phyloP scores from a whole-genome alignment of 148 eudicot species.

The Chenopodium berlandieri region DNA sequence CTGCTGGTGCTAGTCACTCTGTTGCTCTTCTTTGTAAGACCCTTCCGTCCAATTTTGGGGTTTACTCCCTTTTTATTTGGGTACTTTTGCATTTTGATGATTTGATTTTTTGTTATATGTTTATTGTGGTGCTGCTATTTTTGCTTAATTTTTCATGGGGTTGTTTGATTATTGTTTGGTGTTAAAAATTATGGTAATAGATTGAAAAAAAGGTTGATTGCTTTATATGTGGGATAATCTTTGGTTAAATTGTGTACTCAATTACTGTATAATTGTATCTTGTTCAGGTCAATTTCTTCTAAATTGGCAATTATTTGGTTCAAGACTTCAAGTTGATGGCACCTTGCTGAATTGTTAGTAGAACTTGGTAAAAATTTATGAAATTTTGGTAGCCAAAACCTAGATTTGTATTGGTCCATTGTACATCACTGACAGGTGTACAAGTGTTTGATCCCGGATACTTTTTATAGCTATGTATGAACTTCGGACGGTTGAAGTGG shows the following conservation, averaged over 20 bases:
- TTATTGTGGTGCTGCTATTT: not conserved
- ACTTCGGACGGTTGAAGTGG: not conserved
- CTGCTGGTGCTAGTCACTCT: conserved; percentile 97
- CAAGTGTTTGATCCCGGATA: not conserved
- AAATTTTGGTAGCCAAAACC: not conserved
- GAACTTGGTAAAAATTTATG: not conserved
- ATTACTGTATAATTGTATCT: not conserved
- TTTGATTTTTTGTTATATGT: not conserved
- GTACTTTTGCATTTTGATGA: not conserved
- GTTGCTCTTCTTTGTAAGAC: conserved; percentile 82
- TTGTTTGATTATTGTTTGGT: not conserved
- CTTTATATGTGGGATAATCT: not conserved
- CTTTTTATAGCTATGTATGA: not conserved
- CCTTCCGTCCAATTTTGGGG: not conserved
- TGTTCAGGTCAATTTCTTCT: not conserved
- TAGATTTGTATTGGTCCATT: not conserved
- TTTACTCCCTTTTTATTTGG: not conserved
- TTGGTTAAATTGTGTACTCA: not conserved
- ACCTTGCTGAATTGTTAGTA: not conserved
- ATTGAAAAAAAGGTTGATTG: not conserved
- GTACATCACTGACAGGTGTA: not conserved
- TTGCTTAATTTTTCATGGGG: not conserved
- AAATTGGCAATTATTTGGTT: not conserved
- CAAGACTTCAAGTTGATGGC: not conserved
- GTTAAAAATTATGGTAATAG: no score